Conservation (phyloP, 805 yeast genomes). For the Kregervanrija pseudodelftensis region DNA sequence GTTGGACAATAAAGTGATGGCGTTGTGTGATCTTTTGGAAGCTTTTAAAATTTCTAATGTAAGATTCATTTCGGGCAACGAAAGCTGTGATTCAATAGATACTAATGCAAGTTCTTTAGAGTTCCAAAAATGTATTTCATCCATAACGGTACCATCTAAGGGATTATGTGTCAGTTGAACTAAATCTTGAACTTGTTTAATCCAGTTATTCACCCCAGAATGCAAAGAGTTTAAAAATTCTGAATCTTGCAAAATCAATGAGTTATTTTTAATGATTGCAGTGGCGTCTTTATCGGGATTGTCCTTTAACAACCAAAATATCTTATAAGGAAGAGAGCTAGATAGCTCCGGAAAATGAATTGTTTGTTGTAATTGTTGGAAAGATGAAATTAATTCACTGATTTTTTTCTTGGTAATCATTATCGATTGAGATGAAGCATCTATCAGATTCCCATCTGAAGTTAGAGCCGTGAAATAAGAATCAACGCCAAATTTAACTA, state of each 20-base stretch:
- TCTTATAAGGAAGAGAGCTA: slow-evolving; percentile 42
- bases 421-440: slow-evolving; percentile 28
- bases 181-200: slow-evolving; percentile 49
- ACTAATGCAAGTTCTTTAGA: slow-evolving; percentile 56
- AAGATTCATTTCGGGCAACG: slow-evolving; percentile 42
- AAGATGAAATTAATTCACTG: slow-evolving; percentile 57
- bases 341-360: slow-evolving; percentile 62
- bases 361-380: slow-evolving; percentile 61
- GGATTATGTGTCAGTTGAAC: slow-evolving; percentile 49
- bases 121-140: slow-evolving; percentile 75
- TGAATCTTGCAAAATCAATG: slow-evolving; percentile 38
- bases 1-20: slow-evolving; percentile 65
- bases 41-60: slow-evolving; percentile 55
- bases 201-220: slow-evolving; percentile 66
- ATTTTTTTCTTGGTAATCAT: slow-evolving; percentile 52
- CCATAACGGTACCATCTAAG: slow-evolving; percentile 45
- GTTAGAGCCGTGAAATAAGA: slow-evolving; percentile 59
- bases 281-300: slow-evolving; percentile 7
- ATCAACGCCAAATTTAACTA: slow-evolving; percentile 56
- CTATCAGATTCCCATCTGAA: slow-evolving; percentile 5
- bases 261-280: slow-evolving; percentile 13
- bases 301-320: slow-evolving; percentile 33
- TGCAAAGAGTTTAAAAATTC: slow-evolving; percentile 64
- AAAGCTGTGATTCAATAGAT: slow-evolving; percentile 51
- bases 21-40: slow-evolving; percentile 76